phyloP scores from a whole-genome alignment of 768 basidiomycete genomes.

The Suillus variegatus region DNA sequence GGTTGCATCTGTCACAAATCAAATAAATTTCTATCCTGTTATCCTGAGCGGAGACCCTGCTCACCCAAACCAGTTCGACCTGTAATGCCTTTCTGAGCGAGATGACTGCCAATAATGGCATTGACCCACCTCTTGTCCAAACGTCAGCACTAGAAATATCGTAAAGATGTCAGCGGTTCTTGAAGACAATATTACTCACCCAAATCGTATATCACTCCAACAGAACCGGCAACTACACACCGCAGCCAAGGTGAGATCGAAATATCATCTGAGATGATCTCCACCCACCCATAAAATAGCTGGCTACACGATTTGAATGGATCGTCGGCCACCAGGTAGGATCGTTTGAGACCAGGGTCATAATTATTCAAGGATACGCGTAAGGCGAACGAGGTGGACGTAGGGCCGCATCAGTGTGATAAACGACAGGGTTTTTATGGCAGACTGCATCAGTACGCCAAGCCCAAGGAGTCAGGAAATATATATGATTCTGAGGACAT shows the following conservation, averaged over 20 bases:
- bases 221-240: not conserved
- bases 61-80: not conserved
- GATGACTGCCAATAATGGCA: not conserved
- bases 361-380: not conserved
- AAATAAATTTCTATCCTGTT: not conserved
- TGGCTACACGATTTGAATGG: not conserved
- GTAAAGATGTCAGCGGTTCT: not conserved
- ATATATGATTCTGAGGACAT: constrained; percentile 3
- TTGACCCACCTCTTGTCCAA: constrained; percentile 1
- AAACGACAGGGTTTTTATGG: not conserved
- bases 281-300: not conserved
- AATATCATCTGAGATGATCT: not conserved
- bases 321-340: not conserved
- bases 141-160: not conserved
- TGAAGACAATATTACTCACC: not conserved
- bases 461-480: not conserved
- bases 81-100: not conserved
- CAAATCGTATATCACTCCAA: not conserved
- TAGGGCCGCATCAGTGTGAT: not conserved
- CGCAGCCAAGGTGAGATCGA: not conserved
- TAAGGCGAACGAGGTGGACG: not conserved
- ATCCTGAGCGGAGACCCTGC: not conserved
- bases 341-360: not conserved
- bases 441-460: not conserved
- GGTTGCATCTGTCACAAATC: not conserved